Evolutionary conservation across 106 monocot species (phyloP).

Genomic region (Iris macrosiphon): DNA sequence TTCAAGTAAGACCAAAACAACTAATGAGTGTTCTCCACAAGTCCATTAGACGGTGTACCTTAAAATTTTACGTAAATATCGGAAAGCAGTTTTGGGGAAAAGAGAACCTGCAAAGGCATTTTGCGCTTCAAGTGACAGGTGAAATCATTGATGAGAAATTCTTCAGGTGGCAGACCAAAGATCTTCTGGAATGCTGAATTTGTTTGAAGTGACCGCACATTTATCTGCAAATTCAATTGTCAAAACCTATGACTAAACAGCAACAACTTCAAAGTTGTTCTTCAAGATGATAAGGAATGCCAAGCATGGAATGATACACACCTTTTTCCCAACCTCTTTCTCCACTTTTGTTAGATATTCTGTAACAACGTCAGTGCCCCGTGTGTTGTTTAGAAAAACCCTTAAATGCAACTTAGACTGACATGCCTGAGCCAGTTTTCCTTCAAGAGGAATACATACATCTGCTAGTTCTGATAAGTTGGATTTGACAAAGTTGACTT

Average conservation of each 20-base stretch:
- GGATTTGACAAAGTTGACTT: conserved; percentile 81
- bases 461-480: conserved; percentile 77
- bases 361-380: conserved; percentile 57
- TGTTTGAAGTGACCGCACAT: conserved; percentile 76
- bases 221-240: conserved; percentile 43
- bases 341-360: conserved; percentile 82
- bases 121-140: conserved; percentile 94
- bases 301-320: conserved; percentile 5
- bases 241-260: background rate
- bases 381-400: conserved; percentile 74
- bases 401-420: conserved; percentile 82
- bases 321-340: conserved; percentile 96
- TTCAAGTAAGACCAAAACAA: too few relatives aligned
- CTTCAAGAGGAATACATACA: conserved; percentile 77
- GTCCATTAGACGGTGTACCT: too few relatives aligned
- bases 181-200: conserved; percentile 89
- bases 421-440: conserved; percentile 81
- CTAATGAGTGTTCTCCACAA: too few relatives aligned
- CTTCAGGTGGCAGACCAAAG: conserved; percentile 75
- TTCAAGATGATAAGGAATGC: too few relatives aligned
- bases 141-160: conserved; percentile 95
- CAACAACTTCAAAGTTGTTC: background rate
- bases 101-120: conserved; percentile 74
- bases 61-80: too few relatives aligned
- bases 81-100: too few relatives aligned